These are phyloP conservation scores for Daedalea quercina DNA, from an alignment of 768 basidiomycete species.

Conservation along the genomic window DNA sequence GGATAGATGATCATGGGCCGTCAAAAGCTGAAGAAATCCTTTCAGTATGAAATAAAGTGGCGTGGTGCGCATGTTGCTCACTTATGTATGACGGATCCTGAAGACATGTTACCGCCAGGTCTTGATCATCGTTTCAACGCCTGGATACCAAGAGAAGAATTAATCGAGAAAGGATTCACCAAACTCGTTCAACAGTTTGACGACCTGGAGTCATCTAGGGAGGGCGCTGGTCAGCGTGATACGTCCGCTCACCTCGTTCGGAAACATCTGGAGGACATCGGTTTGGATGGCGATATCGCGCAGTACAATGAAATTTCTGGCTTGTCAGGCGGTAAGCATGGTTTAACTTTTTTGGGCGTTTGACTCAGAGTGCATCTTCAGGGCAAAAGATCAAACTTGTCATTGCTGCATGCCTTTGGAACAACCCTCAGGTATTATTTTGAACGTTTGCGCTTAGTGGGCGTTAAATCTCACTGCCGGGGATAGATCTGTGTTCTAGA, in stretches of 20 bases:
- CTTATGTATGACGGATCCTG: background rate
- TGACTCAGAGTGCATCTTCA: conserved; percentile 22
- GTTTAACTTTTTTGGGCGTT: background rate
- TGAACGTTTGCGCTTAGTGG: too few relatives aligned
- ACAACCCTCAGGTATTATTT: conserved; percentile 72
- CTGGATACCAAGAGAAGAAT: conserved; percentile 85
- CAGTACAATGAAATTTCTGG: conserved; percentile 97
- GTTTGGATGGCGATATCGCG: conserved; percentile 94
- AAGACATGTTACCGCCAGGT: conserved; percentile 21
- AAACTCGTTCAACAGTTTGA: conserved; percentile 94
- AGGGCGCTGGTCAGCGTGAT: conserved; percentile 90
- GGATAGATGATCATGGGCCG: conserved; percentile 80
- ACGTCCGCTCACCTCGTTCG: conserved; percentile 76
- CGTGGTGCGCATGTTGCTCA: conserved; percentile 28
- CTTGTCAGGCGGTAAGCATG: conserved; percentile 72
- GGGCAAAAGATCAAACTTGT: conserved; percentile 97
- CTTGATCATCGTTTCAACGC: conserved; percentile 85
- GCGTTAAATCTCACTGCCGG: conserved; percentile 4
- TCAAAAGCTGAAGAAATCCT: conserved; percentile 93
- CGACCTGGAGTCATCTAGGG: conserved; percentile 91
- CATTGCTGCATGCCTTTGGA: conserved; percentile 93
- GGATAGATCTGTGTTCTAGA: conserved; percentile 68
- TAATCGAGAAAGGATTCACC: conserved; percentile 79
- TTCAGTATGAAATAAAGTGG: conserved; percentile 93
- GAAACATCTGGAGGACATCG: conserved; percentile 92